phyloP scores from a whole-genome alignment of 345 rosid genomes.

The Gossypium arboreum region DNA sequence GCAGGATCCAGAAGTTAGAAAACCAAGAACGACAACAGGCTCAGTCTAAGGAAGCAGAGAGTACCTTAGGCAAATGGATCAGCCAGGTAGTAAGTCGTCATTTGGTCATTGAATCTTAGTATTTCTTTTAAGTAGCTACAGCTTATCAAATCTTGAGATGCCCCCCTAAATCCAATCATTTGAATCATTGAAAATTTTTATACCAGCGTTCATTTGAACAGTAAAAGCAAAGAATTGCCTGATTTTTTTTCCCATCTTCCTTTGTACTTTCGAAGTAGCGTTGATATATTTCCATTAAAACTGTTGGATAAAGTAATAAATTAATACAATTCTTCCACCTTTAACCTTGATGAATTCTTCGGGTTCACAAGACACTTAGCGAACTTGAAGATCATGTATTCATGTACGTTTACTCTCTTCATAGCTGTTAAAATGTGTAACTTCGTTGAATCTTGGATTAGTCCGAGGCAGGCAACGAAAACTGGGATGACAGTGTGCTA shows the following conservation, averaged over 20 bases:
- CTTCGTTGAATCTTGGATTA: constrained; percentile 24
- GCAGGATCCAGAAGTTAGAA: constrained; percentile 84
- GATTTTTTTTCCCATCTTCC: neutral
- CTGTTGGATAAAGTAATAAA: neutral
- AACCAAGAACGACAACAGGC: constrained; percentile 59
- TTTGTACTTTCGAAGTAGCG: neutral
- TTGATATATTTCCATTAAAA: neutral
- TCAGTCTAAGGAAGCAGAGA: constrained; percentile 46
- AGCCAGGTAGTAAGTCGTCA: constrained; percentile 40
- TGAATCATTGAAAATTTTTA: too few species aligned
- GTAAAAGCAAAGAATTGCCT: neutral
- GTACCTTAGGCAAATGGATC: constrained; percentile 62
- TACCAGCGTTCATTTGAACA: neutral
- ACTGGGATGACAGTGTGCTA: constrained; percentile 83
- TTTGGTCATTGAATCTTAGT: neutral
- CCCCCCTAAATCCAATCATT: neutral
- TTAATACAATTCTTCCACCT: neutral
- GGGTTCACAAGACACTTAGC: neutral
- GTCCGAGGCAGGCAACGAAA: constrained; percentile 61
- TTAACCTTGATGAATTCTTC: neutral
- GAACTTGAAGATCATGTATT: neutral
- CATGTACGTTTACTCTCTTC: neutral
- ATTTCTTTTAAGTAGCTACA: neutral
- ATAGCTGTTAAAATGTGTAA: neutral
- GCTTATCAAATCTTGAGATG: neutral